phyloP scores from a whole-genome alignment of 495 filamentous ascomycete genomes.

The Penicillium paxilli region DNA sequence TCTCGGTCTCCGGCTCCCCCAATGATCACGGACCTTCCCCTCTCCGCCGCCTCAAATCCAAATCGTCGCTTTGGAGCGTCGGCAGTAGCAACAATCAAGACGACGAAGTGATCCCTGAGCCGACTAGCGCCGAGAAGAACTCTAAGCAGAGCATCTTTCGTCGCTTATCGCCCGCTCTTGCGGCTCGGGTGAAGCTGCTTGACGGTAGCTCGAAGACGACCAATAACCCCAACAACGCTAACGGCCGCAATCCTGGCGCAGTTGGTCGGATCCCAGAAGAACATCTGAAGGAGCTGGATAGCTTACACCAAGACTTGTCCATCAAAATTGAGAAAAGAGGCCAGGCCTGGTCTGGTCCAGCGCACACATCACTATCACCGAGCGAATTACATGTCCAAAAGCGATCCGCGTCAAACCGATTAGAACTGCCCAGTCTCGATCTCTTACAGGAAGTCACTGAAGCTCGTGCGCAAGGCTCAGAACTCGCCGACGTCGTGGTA shows the following conservation, averaged over 20 bases:
- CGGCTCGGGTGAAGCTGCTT: slow-evolving; percentile 73
- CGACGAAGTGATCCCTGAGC: slow-evolving; percentile 27
- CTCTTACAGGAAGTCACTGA: slow-evolving; percentile 17
- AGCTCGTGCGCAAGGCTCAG: slow-evolving; percentile 11
- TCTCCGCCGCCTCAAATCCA: slow-evolving; percentile 41
- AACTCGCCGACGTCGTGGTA: slow-evolving; percentile 20
- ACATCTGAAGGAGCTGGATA: slow-evolving; percentile 68
- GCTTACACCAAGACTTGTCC: slow-evolving; percentile 58
- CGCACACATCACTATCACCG: slow-evolving; percentile 14
- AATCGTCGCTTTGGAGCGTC: slow-evolving; percentile 44
- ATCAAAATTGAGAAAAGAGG: slow-evolving; percentile 58
- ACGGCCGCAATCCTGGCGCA: slow-evolving; percentile 39
- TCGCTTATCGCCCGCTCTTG: slow-evolving; percentile 65
- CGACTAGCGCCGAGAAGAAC: slow-evolving; percentile 26
- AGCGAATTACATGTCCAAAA: slow-evolving; percentile 10
- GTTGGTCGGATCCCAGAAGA: slow-evolving; percentile 75
- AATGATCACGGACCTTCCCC: slow-evolving; percentile 32
- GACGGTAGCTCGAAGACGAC: slow-evolving; percentile 56
- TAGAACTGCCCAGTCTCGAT: slow-evolving; percentile 19
- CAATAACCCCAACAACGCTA: slow-evolving; percentile 34
- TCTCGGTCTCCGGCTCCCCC: slow-evolving; percentile 31
- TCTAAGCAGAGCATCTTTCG: slow-evolving; percentile 40
- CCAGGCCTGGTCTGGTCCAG: slow-evolving; percentile 59
- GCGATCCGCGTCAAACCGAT: slow-evolving; percentile 22
- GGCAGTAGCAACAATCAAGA: slow-evolving; percentile 42